Evolutionary conservation across 2,329 filamentous ascomycete genomes (phyloP).

Genomic region (Curvularia lunata): DNA sequence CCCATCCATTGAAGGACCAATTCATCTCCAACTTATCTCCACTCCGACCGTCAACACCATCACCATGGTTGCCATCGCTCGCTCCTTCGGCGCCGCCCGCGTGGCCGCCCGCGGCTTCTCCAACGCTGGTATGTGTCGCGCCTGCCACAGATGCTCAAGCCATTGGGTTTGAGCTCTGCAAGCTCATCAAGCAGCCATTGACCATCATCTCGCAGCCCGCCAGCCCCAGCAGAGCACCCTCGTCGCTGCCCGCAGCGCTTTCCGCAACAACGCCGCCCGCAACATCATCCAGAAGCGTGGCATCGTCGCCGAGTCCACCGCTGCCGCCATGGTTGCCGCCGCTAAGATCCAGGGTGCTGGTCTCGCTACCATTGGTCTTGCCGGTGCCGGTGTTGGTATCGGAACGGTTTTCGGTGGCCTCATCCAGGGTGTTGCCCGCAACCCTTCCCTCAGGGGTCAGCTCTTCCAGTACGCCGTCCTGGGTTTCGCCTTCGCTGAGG

Average conservation of each 20-base stretch:
- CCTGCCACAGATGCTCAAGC: conserved; percentile 41
- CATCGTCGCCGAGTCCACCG: conserved; percentile 52
- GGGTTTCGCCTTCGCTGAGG: conserved; percentile 93
- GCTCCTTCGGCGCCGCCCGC: conserved; percentile 50
- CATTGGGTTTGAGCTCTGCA: conserved; percentile 37
- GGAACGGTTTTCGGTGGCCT: conserved; percentile 92
- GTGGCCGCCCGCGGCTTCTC: conserved; percentile 50
- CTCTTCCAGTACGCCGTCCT: conserved; percentile 96
- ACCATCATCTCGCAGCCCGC: conserved; percentile 42
- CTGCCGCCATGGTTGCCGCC: conserved; percentile 52
- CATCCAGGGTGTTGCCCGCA: conserved; percentile 87
- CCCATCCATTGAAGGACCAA: conserved; percentile 45
- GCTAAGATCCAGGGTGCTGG: conserved; percentile 53
- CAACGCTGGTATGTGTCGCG: conserved; percentile 49
- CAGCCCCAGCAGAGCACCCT: conserved; percentile 47
- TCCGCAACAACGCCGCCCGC: conserved; percentile 51
- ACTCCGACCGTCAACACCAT: conserved; percentile 44
- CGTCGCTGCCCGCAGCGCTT: conserved; percentile 50
- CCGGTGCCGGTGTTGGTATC: conserved; percentile 93
- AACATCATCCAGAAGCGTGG: conserved; percentile 51
- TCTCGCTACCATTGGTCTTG: conserved; percentile 85
- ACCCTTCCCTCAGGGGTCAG: conserved; percentile 92
- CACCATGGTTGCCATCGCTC: conserved; percentile 51
- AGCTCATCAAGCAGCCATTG: conserved; percentile 42
- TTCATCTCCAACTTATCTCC: conserved; percentile 51